Evolutionary conservation across 202 grass and related monocot species (phyloP).

Genomic region (Cymbopogon flexuosus): DNA sequence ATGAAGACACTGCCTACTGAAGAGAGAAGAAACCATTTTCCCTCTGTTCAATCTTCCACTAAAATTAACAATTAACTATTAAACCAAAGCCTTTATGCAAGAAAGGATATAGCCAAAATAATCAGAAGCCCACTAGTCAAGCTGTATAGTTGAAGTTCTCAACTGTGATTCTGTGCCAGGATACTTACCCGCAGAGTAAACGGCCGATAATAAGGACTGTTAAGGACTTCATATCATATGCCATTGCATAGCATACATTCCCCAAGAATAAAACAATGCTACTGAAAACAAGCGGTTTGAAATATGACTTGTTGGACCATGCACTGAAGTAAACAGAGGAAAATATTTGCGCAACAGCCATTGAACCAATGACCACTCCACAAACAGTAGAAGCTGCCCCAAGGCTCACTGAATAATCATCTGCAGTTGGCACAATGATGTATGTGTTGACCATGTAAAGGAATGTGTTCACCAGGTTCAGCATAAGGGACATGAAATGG

Average conservation of each 20-base stretch:
- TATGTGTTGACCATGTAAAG: conserved; percentile 99
- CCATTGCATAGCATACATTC: conserved; percentile 76
- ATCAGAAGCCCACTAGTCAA: background rate
- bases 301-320: conserved; percentile 97
- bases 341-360: conserved; percentile 93
- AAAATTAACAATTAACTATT: conserved; percentile 4
- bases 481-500: conserved; percentile 77
- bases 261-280: conserved; percentile 86
- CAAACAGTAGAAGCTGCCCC: conserved; percentile 93
- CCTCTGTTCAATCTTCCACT: background rate
- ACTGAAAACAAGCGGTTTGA: conserved; percentile 89
- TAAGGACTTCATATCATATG: conserved; percentile 82
- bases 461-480: conserved; percentile 91
- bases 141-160: background rate
- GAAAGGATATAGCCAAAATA: conserved; percentile 9
- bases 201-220: conserved; percentile 72
- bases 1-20: background rate
- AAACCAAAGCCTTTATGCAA: background rate
- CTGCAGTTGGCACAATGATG: conserved; percentile 92
- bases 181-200: conserved; percentile 82
- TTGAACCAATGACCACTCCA: conserved; percentile 93
- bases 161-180: background rate
- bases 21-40: conserved; percentile 12
- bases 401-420: conserved; percentile 88
- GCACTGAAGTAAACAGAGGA: conserved; percentile 92